A percentile compares a stretch with the other conserved stretches of the same genome.
These are phyloP conservation scores for Chalciporus sphaerocephalus DNA, from an alignment of 768 basidiomycete genomes.

Conservation along the genomic window DNA sequence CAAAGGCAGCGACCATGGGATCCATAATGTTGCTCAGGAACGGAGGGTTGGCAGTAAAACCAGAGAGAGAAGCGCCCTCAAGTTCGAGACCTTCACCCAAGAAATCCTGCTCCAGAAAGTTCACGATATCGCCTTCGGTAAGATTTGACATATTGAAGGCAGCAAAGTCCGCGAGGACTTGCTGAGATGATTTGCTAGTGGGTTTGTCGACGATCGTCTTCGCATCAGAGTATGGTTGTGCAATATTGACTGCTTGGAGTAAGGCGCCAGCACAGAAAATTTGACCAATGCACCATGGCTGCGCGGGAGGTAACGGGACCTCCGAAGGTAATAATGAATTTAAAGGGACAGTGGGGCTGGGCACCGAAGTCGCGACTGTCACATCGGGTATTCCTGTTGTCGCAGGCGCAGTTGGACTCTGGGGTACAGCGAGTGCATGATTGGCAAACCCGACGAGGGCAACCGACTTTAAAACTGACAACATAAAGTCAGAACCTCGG, in stretches of 20 bases:
- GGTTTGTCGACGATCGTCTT: slow-evolving; percentile 93
- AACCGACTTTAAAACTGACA: slow-evolving; percentile 14
- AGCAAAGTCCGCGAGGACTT: slow-evolving; percentile 67
- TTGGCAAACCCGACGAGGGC: slow-evolving; percentile 12
- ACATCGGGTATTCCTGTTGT: slow-evolving; percentile 31
- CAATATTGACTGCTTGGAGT: slow-evolving; percentile 82
- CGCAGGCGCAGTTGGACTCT: slow-evolving; percentile 6
- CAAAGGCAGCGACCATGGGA: slow-evolving; percentile 64
- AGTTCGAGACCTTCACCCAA: slow-evolving; percentile 84
- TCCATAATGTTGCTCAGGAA: slow-evolving; percentile 71
- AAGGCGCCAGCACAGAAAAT: slow-evolving; percentile 79
- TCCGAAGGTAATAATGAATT: slow-evolving; percentile 60
- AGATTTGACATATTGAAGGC: slow-evolving; percentile 34
- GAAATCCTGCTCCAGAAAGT: slow-evolving; percentile 74
- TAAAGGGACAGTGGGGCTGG: slow-evolving; percentile 57
- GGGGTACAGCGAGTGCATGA: slow-evolving; percentile 17
- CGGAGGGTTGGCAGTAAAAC: slow-evolving; percentile 58
- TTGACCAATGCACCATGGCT: slow-evolving; percentile 70
- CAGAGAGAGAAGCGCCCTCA: slow-evolving; percentile 52
- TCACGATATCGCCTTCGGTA: slow-evolving; percentile 61
- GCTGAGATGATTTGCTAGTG: slow-evolving; percentile 59
- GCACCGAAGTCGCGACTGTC: slow-evolving; percentile 55
- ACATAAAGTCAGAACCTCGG: slow-evolving; percentile 28
- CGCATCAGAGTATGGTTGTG: slow-evolving; percentile 67
- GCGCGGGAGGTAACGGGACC: slow-evolving; percentile 56